phyloP scores from a whole-genome alignment of 2,329 filamentous ascomycete species.

The Aureobasidium leucospermi region DNA sequence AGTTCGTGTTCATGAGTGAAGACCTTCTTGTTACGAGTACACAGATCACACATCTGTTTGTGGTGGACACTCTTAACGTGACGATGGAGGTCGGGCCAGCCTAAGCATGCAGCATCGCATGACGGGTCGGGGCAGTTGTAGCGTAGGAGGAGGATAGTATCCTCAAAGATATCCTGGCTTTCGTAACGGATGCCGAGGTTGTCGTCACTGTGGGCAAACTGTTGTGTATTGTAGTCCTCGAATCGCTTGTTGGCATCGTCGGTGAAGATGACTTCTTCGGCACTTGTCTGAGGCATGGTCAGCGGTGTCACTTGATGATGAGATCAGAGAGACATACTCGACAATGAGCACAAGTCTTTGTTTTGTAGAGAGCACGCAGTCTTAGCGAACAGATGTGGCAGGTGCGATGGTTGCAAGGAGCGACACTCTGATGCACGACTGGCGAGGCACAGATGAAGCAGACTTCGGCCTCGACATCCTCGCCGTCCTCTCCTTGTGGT shows the following conservation, averaged over 20 bases:
- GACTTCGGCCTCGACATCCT: conserved; percentile 54
- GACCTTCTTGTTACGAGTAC: conserved; percentile 90
- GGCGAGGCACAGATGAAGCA: conserved; percentile 97
- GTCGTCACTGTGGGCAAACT: conserved; percentile 72
- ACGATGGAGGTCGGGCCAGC: conserved; percentile 69
- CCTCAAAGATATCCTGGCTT: conserved; percentile 79
- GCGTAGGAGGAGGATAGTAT: conserved; percentile 76
- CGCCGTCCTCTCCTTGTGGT: conserved; percentile 15
- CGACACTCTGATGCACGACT: conserved; percentile 78
- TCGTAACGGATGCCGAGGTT: conserved; percentile 90
- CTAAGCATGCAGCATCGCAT: conserved; percentile 79
- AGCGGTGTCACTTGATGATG: not conserved
- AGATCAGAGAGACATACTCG: conserved; percentile 52
- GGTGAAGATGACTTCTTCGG: conserved; percentile 83
- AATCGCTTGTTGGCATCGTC: conserved; percentile 75
- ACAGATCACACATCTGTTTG: conserved; percentile 86
- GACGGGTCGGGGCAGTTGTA: conserved; percentile 88
- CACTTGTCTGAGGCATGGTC: conserved; percentile 46
- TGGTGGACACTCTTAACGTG: conserved; percentile 77
- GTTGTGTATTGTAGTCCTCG: conserved; percentile 67
- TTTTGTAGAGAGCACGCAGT: conserved; percentile 91
- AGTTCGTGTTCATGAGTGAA: conserved; percentile 97
- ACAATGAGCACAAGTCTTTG: conserved; percentile 93
- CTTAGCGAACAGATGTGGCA: conserved; percentile 93
- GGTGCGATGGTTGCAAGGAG: conserved; percentile 91